Base-by-base conservation (phyloP, 208 protist genomes). In the Naegleria fowleri region DNA sequence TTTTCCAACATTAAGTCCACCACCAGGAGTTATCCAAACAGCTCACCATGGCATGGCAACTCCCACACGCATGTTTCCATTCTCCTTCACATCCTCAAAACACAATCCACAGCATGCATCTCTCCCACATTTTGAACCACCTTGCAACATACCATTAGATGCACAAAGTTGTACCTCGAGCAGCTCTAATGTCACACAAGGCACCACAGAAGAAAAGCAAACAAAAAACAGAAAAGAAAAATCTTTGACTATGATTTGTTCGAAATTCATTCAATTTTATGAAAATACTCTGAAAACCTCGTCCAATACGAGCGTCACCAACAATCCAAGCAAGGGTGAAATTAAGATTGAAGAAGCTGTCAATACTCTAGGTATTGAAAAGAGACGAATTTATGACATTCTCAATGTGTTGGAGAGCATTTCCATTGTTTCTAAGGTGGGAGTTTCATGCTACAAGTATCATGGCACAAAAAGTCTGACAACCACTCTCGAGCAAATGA, bases 331-430 rank as follows among this genome's bases (percentile, higher is more conserved):
- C 11, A 87, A 87, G 15, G 33, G 15, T 19, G 83, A 87, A 13
- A 52, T 96, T 5, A 93, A 96, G 88, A 79, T 96, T 29, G 96
- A 96, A 40, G 85, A 92, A 29, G 94, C 92, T 33, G 92, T 92
- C 33, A 51, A 92, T 19, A 40, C 58, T 39, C 89, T 96, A 3
- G 79, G 86, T 36, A 93, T 95, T 19, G 87, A 94, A 39, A 96
- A 96, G 88, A 91, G 95, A 83, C 91, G 95, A 58, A 94, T 96
- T 52, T 96, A 96, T 76, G 95, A 96, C 90, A 95, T 96, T 75
- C 94, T 94, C 33, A 95, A 95, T 93, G 95, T 96, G 0, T 88
- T 96, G 6, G 95, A 96, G 86, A 95, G 95, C 83, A 93, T 96
- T n/a, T 92, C 91, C 16, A 48, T 96, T 15, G 92, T 96, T 83